phyloP scores from a whole-genome alignment of 225 moss, liverwort and hornwort species.

The Straminergon stramineum region DNA sequence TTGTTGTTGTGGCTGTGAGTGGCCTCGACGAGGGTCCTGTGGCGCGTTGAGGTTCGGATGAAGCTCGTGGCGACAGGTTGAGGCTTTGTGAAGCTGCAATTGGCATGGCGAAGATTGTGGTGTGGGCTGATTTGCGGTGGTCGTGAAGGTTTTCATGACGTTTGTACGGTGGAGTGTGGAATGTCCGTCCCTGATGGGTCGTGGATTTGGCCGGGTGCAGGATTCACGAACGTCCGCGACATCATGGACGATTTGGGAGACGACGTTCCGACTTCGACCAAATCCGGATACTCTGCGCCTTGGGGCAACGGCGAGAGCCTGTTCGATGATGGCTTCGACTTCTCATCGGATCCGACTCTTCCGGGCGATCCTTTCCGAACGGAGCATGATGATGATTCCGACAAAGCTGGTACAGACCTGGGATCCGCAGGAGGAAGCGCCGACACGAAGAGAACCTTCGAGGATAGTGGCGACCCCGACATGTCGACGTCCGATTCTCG shows the following conservation, averaged over 20 bases:
- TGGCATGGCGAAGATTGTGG: neutral
- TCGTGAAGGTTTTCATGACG: neutral
- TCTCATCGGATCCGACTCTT: constrained; percentile 44
- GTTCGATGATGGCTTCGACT: constrained; percentile 57
- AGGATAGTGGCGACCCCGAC: constrained; percentile 44
- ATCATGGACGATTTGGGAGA: constrained; percentile 72
- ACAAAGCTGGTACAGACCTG: constrained; percentile 12
- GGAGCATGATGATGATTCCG: constrained; percentile 23
- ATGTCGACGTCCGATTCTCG: constrained; percentile 38
- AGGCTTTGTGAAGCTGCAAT: neutral
- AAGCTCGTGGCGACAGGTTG: neutral
- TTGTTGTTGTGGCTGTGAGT: neutral
- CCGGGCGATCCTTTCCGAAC: constrained; percentile 29
- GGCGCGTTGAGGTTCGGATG: neutral
- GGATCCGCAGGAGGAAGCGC: constrained; percentile 46
- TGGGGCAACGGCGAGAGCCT: constrained; percentile 71
- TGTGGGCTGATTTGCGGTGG: neutral
- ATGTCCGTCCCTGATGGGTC: neutral
- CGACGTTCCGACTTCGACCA: constrained; percentile 19
- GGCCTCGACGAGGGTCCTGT: neutral
- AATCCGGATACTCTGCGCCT: constrained; percentile 18
- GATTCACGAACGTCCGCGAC: constrained; percentile 74
- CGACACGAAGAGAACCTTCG: constrained; percentile 35
- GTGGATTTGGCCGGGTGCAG: constrained; percentile 23
- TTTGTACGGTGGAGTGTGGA: neutral